Conservation (phyloP, 2,329 filamentous ascomycete species). For the Iodosphaeria phyllophila region DNA sequence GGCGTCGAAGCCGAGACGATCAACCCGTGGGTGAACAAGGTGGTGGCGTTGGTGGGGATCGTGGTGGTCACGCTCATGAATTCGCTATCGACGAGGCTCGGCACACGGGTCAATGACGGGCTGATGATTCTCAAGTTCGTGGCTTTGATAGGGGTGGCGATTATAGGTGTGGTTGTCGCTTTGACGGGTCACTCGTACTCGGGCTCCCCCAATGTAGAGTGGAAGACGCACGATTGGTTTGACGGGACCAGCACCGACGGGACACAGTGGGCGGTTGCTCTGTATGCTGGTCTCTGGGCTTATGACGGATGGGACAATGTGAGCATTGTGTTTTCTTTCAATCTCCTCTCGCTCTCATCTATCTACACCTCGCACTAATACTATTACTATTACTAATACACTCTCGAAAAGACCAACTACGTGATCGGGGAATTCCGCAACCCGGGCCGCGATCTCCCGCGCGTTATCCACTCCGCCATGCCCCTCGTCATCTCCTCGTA, state of each 20-base stretch:
- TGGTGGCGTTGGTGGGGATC: conserved; percentile 61
- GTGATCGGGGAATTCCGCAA: conserved; percentile 95
- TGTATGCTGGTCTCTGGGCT: conserved; percentile 93
- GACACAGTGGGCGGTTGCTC: conserved; percentile 77
- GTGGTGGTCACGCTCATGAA: conserved; percentile 67
- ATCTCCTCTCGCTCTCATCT: too few species aligned
- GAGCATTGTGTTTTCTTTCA: conserved; percentile 18
- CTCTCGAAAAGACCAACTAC: conserved; percentile 95
- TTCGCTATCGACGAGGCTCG: conserved; percentile 75
- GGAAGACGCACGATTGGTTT: conserved; percentile 82
- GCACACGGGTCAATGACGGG: conserved; percentile 70
- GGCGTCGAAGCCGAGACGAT: conserved; percentile 70
- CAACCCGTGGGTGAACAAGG: conserved; percentile 80
- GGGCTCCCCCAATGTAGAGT: conserved; percentile 59
- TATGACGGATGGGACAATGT: conserved; percentile 99
- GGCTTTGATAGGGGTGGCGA: conserved; percentile 67
- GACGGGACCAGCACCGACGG: conserved; percentile 62
- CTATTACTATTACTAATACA: too few species aligned
- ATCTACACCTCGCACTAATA: too few species aligned
- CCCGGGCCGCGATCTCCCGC: conserved; percentile 71
- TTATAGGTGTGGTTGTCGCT: conserved; percentile 79
- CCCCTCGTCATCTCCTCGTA: conserved; percentile 84
- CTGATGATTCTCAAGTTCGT: conserved; percentile 98
- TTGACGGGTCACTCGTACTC: conserved; percentile 65
- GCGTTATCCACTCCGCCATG: conserved; percentile 93